phyloP scores from a whole-genome alignment of 805 yeast species.

The Suhomyces prunicola region DNA sequence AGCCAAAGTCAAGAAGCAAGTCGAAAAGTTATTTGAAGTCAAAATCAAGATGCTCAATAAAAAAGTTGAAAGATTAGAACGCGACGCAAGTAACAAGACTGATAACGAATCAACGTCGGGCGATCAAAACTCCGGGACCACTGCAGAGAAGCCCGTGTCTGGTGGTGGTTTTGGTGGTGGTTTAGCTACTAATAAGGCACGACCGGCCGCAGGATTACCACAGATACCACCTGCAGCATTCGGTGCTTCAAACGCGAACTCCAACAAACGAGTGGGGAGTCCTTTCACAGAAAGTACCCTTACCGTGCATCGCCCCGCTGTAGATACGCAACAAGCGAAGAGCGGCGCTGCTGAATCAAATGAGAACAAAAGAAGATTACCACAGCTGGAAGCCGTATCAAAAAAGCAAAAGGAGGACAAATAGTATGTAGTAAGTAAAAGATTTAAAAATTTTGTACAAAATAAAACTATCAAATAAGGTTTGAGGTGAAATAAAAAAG shows the following conservation, averaged over 20 bases:
- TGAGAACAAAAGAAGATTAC: slow-evolving; percentile 6
- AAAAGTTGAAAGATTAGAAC: slow-evolving; percentile 51
- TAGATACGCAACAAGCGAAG: slow-evolving; percentile 8
- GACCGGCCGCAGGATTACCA: background rate
- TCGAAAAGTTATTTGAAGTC: slow-evolving; percentile 57
- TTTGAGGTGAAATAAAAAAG: background rate
- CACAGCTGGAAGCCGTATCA: background rate
- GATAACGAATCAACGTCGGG: background rate
- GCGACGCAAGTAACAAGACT: background rate
- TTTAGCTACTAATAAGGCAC: background rate
- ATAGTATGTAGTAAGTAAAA: background rate
- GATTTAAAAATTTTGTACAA: background rate
- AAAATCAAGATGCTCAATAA: slow-evolving; percentile 53
- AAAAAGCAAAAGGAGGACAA: slow-evolving; percentile 5
- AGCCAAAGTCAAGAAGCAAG: slow-evolving; percentile 45
- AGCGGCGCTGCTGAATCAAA: background rate
- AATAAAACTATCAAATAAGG: background rate
- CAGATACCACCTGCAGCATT: background rate
- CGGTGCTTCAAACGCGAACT: background rate
- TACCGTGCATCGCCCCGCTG: slow-evolving; percentile 29
- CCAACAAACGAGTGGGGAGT: slow-evolving; percentile 12
- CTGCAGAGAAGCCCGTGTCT: background rate
- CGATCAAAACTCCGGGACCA: background rate
- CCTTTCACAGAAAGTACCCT: slow-evolving; percentile 29
- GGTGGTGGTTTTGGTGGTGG: background rate